Conservation (phyloP, 768 basidiomycete species). For the Sarcomyxa edulis region DNA sequence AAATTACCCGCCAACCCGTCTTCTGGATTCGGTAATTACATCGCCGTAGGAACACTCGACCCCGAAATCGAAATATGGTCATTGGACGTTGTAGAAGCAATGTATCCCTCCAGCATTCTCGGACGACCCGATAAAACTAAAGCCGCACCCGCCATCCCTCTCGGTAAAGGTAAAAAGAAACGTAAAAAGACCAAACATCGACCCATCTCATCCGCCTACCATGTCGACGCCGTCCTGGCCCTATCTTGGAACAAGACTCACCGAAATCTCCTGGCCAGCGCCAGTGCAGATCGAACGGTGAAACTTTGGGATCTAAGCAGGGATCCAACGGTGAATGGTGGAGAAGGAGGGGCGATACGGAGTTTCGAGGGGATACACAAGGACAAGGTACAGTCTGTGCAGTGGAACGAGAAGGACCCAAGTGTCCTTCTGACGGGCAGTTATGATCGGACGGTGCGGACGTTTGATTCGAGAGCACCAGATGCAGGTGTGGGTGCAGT, state of each 20-base stretch:
- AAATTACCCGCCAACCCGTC: conserved; percentile 21
- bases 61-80: conserved; percentile 99
- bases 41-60: conserved; percentile 95
- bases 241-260: conserved; percentile 91
- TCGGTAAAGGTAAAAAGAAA: conserved; percentile 97
- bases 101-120: conserved; percentile 90
- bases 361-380: conserved; percentile 76
- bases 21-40: conserved; percentile 72
- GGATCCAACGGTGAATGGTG: conserved; percentile 47
- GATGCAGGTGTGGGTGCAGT: conserved; percentile 78
- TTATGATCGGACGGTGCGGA: conserved; percentile 92
- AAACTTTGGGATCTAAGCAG: conserved; percentile 92
- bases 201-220: conserved; percentile 55
- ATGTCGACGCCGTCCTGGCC: conserved; percentile 91
- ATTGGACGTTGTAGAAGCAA: conserved; percentile 85
- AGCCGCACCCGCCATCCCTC: conserved; percentile 70
- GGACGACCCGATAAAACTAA: conserved; percentile 84
- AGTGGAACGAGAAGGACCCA: conserved; percentile 90
- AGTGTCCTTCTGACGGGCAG: conserved; percentile 89
- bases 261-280: conserved; percentile 87
- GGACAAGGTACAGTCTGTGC: conserved; percentile 94
- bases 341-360: conserved; percentile 64
- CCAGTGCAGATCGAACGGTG: conserved; percentile 91
- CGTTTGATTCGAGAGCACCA: conserved; percentile 87
- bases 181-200: conserved; percentile 80